phyloP scores from a whole-genome alignment of 495 filamentous ascomycete species.

The Penicillium egyptiacum region DNA sequence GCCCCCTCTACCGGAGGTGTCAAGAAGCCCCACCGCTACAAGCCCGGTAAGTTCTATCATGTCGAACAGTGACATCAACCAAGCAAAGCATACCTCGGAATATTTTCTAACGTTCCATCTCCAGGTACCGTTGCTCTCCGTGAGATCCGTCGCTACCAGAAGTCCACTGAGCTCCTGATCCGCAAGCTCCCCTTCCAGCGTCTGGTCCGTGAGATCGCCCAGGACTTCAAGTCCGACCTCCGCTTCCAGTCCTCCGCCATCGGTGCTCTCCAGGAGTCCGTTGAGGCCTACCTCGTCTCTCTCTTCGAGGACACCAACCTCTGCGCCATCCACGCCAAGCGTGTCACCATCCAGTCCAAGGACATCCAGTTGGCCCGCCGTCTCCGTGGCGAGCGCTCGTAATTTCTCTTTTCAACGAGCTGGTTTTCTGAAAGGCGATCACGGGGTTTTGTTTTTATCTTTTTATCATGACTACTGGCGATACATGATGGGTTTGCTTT shows the following conservation, averaged over 20 bases:
- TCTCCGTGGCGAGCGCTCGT: conserved; percentile 93
- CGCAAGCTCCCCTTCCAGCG: conserved; percentile 99
- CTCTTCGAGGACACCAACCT: conserved; percentile 99
- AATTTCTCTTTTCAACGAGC: conserved; percentile 31
- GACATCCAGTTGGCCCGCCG: conserved; percentile 96
- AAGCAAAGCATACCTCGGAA: not conserved
- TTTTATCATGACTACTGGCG: conserved; percentile 48
- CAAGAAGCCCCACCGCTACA: conserved; percentile 99
- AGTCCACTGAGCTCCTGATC: conserved; percentile 99
- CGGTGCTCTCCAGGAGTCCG: conserved; percentile 99
- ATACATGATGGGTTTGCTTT: conserved; percentile 52
- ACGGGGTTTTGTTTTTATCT: conserved; percentile 45
- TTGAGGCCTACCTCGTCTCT: conserved; percentile 99
- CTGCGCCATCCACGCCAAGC: conserved; percentile 99
- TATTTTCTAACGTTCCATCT: conserved; percentile 31
- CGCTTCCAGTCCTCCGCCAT: conserved; percentile 99
- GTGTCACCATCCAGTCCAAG: conserved; percentile 94
- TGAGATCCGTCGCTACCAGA: conserved; percentile 99
- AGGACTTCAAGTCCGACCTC: conserved; percentile 99
- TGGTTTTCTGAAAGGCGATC: conserved; percentile 48
- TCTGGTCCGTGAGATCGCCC: conserved; percentile 98
- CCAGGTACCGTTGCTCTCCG: conserved; percentile 99
- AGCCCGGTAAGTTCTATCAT: conserved; percentile 72
- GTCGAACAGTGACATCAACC: conserved; percentile 7
- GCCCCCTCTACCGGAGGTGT: conserved; percentile 81